Conservation (phyloP, 2,329 filamentous ascomycete genomes). For the Hymenotorrendiella dingleyae region DNA sequence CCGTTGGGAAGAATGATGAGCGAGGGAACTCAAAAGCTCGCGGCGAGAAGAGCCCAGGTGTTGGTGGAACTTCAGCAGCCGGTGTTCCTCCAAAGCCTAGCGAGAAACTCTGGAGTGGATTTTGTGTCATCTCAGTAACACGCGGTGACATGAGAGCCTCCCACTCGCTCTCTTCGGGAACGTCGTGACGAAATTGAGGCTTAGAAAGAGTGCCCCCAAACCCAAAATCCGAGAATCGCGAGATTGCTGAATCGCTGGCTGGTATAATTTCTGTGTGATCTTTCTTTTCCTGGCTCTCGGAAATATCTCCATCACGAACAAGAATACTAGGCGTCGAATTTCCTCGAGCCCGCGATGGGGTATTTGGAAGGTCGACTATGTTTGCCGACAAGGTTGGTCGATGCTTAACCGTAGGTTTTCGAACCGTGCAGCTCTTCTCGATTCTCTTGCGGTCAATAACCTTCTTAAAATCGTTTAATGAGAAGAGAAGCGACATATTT, state of each 20-base stretch:
- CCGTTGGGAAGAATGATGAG: conserved; percentile 51
- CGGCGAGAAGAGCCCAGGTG: conserved; percentile 51
- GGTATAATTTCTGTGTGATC: conserved; percentile 9
- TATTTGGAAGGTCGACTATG: conserved; percentile 39
- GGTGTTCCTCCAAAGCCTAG: conserved; percentile 18
- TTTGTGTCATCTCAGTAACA: conserved; percentile 28
- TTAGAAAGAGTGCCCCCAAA: conserved; percentile 22
- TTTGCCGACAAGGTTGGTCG: conserved; percentile 55
- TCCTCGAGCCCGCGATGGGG: conserved; percentile 42
- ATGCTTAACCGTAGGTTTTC: conserved; percentile 55
- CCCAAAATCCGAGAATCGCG: conserved; percentile 23
- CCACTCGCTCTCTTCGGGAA: conserved; percentile 16
- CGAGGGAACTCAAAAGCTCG: conserved; percentile 67
- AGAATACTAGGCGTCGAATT: conserved; percentile 44
- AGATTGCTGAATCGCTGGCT: conserved; percentile 14
- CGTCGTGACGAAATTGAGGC: conserved; percentile 3
- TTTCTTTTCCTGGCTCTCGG: conserved; percentile 10
- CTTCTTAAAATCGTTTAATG: conserved; percentile 74
- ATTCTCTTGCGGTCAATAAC: conserved; percentile 48
- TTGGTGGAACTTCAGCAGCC: conserved; percentile 17
- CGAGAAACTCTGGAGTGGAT: conserved; percentile 24
- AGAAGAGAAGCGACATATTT: conserved; percentile 90
- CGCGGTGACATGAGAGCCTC: conserved; percentile 29
- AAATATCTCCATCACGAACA: conserved; percentile 16
- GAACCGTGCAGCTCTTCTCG: conserved; percentile 31